These are phyloP conservation scores for Tephrocybe sp. DNA, from an alignment of 768 basidiomycete species.

Conservation along the genomic window DNA sequence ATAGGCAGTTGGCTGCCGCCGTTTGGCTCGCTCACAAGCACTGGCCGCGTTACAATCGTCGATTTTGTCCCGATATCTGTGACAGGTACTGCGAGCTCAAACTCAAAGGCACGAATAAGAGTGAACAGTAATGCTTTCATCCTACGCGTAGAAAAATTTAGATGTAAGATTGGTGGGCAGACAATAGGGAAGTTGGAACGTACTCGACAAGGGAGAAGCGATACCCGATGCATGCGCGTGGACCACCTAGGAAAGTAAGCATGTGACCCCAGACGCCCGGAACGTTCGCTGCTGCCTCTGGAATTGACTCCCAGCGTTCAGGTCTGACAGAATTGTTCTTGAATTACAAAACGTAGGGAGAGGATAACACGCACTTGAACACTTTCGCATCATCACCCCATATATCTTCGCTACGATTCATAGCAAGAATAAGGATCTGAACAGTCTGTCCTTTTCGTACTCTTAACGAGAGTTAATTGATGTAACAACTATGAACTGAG, in stretches of 20 bases:
- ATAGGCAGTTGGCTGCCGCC: constrained; percentile 44
- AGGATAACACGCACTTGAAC: constrained; percentile 44
- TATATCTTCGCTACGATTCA: constrained; percentile 50
- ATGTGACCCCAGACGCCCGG: constrained; percentile 63
- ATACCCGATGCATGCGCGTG: constrained; percentile 64
- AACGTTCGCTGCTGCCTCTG: constrained; percentile 38
- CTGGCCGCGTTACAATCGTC: constrained; percentile 40
- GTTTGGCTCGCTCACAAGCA: constrained; percentile 35
- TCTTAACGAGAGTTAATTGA: constrained; percentile 13
- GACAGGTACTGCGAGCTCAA: constrained; percentile 49
- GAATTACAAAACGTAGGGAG: background rate
- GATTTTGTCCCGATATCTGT: constrained; percentile 38
- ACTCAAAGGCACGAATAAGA: constrained; percentile 50
- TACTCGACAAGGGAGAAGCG: constrained; percentile 58
- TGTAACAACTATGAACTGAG: background rate
- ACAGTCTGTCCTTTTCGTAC: constrained; percentile 42
- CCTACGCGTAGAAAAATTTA: constrained; percentile 13
- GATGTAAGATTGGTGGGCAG: background rate
- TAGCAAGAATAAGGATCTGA: constrained; percentile 45
- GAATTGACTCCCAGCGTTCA: constrained; percentile 56
- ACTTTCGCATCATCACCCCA: constrained; percentile 67
- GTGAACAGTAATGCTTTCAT: constrained; percentile 43
- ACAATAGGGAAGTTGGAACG: constrained; percentile 9
- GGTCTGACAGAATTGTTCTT: constrained; percentile 43
- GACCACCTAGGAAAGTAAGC: constrained; percentile 63